Evolutionary conservation across 202 grass and related monocot species (phyloP).

Genomic region (Zizania palustris): DNA sequence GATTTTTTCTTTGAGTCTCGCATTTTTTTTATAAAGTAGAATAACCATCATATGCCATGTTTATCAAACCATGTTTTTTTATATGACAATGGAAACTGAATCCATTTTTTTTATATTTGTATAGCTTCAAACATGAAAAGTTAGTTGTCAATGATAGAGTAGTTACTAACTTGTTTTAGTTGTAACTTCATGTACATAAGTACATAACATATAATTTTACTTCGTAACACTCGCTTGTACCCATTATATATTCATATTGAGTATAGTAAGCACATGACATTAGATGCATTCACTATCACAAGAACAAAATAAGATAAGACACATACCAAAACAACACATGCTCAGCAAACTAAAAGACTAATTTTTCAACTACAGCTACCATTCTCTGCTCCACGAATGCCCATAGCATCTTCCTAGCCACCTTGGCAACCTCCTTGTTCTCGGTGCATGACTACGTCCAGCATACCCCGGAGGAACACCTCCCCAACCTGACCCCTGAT

Average conservation of each 20-base stretch:
- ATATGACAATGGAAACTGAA: too few relatives aligned
- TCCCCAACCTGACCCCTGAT: slow-evolving; percentile 67
- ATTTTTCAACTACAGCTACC: slow-evolving; percentile 70
- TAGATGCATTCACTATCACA: neutral
- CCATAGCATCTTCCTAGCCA: slow-evolving; percentile 61
- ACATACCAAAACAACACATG: slow-evolving; percentile 73
- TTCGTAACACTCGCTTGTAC: neutral
- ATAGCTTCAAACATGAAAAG: too few relatives aligned
- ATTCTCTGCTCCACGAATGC: slow-evolving; percentile 70
- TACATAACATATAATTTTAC: slow-evolving; percentile 11
- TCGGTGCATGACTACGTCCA: slow-evolving; percentile 63
- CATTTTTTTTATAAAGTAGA: too few relatives aligned
- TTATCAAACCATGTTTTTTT: too few relatives aligned
- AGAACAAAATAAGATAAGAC: slow-evolving; percentile 17
- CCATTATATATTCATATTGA: neutral
- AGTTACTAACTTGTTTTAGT: neutral
- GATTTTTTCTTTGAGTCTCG: too few relatives aligned
- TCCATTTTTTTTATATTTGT: too few relatives aligned
- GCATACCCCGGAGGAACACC: slow-evolving; percentile 69
- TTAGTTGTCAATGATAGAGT: too few relatives aligned
- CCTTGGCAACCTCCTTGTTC: slow-evolving; percentile 59
- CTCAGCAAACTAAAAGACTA: slow-evolving; percentile 72
- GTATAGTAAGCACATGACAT: neutral
- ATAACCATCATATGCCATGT: too few relatives aligned
- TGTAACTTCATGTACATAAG: neutral